phyloP scores from a whole-genome alignment of 768 basidiomycete genomes.

The Epithele typhae region DNA sequence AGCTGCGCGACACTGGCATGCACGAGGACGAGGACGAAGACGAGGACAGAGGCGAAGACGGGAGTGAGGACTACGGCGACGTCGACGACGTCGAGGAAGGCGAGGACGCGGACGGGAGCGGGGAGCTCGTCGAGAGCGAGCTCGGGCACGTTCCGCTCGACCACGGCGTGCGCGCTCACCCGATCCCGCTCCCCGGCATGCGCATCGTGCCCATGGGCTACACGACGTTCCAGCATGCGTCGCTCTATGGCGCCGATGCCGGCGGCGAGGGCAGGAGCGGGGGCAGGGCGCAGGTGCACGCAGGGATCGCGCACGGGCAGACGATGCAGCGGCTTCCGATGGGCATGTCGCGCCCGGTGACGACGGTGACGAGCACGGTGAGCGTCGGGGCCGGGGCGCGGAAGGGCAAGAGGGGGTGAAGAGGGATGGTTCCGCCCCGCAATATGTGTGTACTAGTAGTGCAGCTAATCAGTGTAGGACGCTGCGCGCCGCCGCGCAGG shows the following conservation, averaged over 20 bases:
- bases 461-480: no score
- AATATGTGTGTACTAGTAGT: no score
- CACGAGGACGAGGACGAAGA: background rate
- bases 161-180: background rate
- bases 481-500: no score
- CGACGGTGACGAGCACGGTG: constrained; percentile 14
- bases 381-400: no score
- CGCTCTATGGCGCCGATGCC: constrained; percentile 5
- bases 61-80: background rate
- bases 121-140: background rate
- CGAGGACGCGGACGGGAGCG: background rate
- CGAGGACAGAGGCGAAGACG: background rate
- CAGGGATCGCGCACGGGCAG: constrained; percentile 10
- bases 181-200: constrained; percentile 13
- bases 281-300: constrained; percentile 3
- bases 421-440: no score
- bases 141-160: background rate
- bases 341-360: constrained; percentile 12
- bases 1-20: constrained; percentile 3
- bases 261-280: background rate
- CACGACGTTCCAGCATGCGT: constrained; percentile 13
- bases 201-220: constrained; percentile 13
- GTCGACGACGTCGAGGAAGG: background rate
- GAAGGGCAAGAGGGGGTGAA: no score
- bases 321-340: constrained; percentile 12